phyloP scores from a whole-genome alignment of 2,329 filamentous ascomycete genomes.

The Akanthomyces lecanii region DNA sequence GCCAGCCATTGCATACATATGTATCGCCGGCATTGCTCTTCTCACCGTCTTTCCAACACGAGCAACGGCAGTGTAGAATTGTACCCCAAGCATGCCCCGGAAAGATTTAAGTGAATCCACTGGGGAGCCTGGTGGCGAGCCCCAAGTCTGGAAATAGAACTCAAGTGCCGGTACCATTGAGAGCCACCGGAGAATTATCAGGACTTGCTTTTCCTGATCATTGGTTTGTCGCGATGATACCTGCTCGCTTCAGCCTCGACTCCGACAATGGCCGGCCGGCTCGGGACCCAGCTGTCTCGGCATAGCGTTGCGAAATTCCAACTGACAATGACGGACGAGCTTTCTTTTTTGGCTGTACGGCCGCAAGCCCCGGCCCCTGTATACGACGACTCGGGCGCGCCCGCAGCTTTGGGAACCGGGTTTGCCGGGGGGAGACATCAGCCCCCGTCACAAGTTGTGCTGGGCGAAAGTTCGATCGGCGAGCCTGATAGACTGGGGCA shows the following conservation, averaged over 20 bases:
- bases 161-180: neutral
- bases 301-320: neutral
- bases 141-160: neutral
- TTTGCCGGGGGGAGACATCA: neutral
- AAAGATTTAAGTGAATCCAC: neutral
- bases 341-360: neutral
- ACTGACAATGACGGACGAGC: neutral
- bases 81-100: neutral
- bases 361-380: neutral
- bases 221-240: neutral
- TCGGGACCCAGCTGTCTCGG: neutral
- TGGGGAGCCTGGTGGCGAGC: neutral
- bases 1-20: neutral
- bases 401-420: neutral
- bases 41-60: neutral
- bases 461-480: neutral
- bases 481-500: neutral
- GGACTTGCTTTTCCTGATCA: neutral
- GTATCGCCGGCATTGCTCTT: neutral
- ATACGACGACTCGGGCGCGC: neutral
- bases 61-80: neutral
- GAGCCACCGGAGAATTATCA: neutral
- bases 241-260: neutral
- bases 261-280: neutral
- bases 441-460: neutral